A percentile compares a stretch with the other conserved stretches of the same genome.
phyloP scores from a whole-genome alignment of 106 monocot genomes.

The Acorus gramineus region DNA sequence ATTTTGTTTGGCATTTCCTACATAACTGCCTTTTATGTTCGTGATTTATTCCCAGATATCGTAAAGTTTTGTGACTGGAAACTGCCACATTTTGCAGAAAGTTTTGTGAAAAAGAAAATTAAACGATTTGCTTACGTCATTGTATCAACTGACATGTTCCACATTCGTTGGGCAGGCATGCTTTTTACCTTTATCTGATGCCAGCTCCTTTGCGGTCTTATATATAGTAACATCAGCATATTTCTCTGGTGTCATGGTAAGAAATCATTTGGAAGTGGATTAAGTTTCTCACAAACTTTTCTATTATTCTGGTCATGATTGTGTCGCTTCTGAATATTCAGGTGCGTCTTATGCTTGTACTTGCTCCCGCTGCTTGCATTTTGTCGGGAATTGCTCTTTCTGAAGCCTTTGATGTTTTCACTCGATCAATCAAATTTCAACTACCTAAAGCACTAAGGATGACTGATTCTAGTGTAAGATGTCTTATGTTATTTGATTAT shows the following conservation, averaged over 20 bases:
- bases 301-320: conserved; percentile 3
- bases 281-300: not conserved
- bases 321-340: conserved; percentile 14
- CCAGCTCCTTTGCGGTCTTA: conserved; percentile 83
- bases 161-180: conserved; percentile 54
- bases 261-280: conserved; percentile 1
- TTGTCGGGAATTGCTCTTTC: conserved; percentile 97
- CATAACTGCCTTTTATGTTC: too few relatives aligned
- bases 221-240: conserved; percentile 96
- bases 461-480: conserved; percentile 36
- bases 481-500: not conserved
- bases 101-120: too few relatives aligned
- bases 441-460: conserved; percentile 31
- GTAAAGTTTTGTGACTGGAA: too few relatives aligned
- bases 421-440: conserved; percentile 79
- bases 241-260: conserved; percentile 99
- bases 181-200: conserved; percentile 93
- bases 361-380: conserved; percentile 97
- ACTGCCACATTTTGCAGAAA: too few relatives aligned
- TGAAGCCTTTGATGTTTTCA: conserved; percentile 71
- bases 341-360: conserved; percentile 99
- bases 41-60: too few relatives aligned
- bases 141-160: too few relatives aligned
- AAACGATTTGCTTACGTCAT: not conserved
- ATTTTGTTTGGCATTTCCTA: too few relatives aligned